phyloP scores from a whole-genome alignment of 2,329 filamentous ascomycete species.

The Aspergillus fumigatus region DNA sequence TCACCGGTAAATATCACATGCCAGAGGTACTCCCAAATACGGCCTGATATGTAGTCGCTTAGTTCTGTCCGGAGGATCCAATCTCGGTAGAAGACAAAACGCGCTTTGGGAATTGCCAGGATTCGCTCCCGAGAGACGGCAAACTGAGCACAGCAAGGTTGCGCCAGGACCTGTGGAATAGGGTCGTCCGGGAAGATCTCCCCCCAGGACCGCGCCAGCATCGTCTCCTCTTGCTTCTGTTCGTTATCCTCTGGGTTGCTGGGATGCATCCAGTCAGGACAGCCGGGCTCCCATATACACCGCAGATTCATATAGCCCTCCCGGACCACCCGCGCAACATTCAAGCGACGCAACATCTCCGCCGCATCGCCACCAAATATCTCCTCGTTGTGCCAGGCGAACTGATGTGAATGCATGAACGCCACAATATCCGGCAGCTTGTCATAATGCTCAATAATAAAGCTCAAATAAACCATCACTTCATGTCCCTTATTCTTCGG shows the following conservation, averaged over 20 bases:
- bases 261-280: conserved; percentile 55
- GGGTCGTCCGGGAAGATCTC: conserved; percentile 44
- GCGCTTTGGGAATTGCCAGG: conserved; percentile 47
- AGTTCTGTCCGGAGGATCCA: conserved; percentile 58
- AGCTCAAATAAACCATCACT: conserved; percentile 59
- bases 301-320: conserved; percentile 58
- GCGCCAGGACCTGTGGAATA: conserved; percentile 49
- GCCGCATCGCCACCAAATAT: conserved; percentile 48
- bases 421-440: conserved; percentile 54
- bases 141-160: conserved; percentile 63
- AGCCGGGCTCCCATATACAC: conserved; percentile 56
- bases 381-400: conserved; percentile 58
- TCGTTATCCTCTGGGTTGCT: conserved; percentile 36
- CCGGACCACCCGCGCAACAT: conserved; percentile 47
- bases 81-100: conserved; percentile 55
- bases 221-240: conserved; percentile 44
- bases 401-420: conserved; percentile 56
- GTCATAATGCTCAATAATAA: conserved; percentile 60
- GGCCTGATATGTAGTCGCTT: conserved; percentile 52
- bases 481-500: conserved; percentile 60
- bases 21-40: conserved; percentile 63
- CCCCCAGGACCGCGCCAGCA: conserved; percentile 44
- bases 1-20: conserved; percentile 57
- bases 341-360: conserved; percentile 49
- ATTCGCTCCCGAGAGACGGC: conserved; percentile 57